A percentile compares a stretch with the other conserved stretches of the same genome.
Conservation (phyloP, 2,329 filamentous ascomycete genomes). For the Rhinocladiella mackenziei region DNA sequence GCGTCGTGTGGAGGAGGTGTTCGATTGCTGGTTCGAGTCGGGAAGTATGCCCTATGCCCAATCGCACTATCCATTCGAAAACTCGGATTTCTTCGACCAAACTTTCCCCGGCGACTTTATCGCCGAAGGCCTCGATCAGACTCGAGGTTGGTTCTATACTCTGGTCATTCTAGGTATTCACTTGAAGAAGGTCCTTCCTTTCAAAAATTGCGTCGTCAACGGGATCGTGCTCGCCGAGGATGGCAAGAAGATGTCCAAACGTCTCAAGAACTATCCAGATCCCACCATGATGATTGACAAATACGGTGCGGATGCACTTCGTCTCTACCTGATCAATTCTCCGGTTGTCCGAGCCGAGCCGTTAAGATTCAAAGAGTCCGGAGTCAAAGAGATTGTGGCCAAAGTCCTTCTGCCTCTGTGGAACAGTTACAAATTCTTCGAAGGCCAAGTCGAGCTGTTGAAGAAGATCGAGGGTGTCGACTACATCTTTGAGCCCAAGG, state of each 20-base stretch:
- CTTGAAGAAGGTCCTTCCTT: conserved; percentile 73
- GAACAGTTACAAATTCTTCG: conserved; percentile 92
- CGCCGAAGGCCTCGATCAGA: conserved; percentile 82
- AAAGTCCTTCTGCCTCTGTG: conserved; percentile 81
- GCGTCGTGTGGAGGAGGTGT: conserved; percentile 74
- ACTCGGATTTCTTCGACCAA: conserved; percentile 68
- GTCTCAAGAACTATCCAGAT: conserved; percentile 86
- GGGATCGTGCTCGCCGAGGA: conserved; percentile 84
- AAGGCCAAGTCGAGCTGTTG: conserved; percentile 73
- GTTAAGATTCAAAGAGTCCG: conserved; percentile 76
- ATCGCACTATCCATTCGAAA: conserved; percentile 82
- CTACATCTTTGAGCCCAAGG: conserved; percentile 68
- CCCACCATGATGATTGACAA: conserved; percentile 72
- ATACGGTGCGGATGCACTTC: conserved; percentile 82
- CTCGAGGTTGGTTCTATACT: conserved; percentile 89
- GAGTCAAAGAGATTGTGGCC: conserved; percentile 84
- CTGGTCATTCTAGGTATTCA: conserved; percentile 78
- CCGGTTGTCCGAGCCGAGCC: conserved; percentile 83
- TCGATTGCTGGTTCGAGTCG: conserved; percentile 91
- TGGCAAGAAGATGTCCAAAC: conserved; percentile 94
- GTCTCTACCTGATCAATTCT: conserved; percentile 89
- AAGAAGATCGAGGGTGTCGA: conserved; percentile 77
- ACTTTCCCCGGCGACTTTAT: conserved; percentile 85
- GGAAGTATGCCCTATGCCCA: conserved; percentile 86
- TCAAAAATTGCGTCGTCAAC: conserved; percentile 86